These are phyloP conservation scores for Amphicarpaea edgeworthii DNA, from an alignment of 306 rosid species.

Conservation along the genomic window DNA sequence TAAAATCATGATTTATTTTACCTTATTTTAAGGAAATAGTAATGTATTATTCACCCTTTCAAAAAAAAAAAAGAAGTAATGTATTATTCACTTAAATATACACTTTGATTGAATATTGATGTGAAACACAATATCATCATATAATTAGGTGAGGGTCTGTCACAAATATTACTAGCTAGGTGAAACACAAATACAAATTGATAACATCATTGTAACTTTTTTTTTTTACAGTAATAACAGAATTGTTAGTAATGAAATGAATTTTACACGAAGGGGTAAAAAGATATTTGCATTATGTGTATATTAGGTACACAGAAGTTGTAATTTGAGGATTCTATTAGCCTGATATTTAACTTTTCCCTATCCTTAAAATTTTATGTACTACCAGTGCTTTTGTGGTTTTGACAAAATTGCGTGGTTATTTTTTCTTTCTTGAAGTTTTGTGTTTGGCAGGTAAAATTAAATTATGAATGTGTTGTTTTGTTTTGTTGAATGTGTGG, in stretches of 20 bases:
- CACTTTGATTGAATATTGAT: no score
- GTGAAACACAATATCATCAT: no score
- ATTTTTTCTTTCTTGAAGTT: not conserved
- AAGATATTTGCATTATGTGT: not conserved
- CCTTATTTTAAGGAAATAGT: no score
- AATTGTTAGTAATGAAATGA: no score
- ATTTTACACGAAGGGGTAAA: not conserved
- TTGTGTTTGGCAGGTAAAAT: slow-evolving; percentile 12
- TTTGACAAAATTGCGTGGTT: not conserved
- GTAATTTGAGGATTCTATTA: not conserved
- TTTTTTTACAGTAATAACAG: no score
- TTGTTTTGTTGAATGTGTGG: slow-evolving; percentile 31
- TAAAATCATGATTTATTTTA: not conserved
- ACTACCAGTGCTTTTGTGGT: not conserved
- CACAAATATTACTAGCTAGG: no score
- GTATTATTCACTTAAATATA: no score
- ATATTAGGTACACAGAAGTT: not conserved
- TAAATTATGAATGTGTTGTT: not conserved
- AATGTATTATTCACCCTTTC: no score
- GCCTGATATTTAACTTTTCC: not conserved
- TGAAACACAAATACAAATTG: no score
- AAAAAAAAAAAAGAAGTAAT: no score
- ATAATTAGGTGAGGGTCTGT: no score
- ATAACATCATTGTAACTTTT: no score
- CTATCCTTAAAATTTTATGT: not conserved